phyloP scores from a whole-genome alignment of 768 basidiomycete genomes.

The Serendipita indica region DNA sequence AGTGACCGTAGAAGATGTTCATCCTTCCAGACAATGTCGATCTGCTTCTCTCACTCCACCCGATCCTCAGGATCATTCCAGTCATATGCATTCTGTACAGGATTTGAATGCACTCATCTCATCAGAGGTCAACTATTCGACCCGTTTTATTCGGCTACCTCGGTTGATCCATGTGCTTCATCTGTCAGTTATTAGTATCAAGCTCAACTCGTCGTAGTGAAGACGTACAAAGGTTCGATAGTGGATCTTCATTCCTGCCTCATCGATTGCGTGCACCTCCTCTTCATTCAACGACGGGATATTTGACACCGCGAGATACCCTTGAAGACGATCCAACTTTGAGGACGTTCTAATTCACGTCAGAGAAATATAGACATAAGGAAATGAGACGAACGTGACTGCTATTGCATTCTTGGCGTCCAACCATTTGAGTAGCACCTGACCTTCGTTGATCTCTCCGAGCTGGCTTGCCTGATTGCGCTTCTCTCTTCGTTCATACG shows the following conservation, averaged over 20 bases:
- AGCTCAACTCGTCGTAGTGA: not conserved
- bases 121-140: too few species aligned
- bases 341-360: conserved; percentile 11
- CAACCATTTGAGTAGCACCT: conserved; percentile 1
- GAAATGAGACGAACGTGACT: not conserved
- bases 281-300: conserved; percentile 11
- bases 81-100: too few species aligned
- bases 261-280: conserved; percentile 14
- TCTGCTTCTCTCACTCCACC: too few species aligned
- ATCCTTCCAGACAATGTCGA: too few species aligned
- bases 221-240: conserved; percentile 8
- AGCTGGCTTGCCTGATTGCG: too few species aligned
- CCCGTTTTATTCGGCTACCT: not conserved
- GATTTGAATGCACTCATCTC: too few species aligned
- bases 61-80: too few species aligned
- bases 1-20: too few species aligned
- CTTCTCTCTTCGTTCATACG: not conserved
- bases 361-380: not conserved
- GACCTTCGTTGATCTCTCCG: not conserved
- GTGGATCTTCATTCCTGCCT: conserved; percentile 12
- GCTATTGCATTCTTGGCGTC: not conserved
- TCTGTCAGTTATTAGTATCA: not conserved
- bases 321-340: conserved; percentile 12
- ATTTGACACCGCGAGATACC: conserved; percentile 4
- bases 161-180: conserved; percentile 3